A percentile compares a stretch with the other conserved stretches of the same genome.
Evolutionary conservation across 495 filamentous ascomycete genomes (phyloP).

Genomic region (Pseudoneurospora amorphoporcata): DNA sequence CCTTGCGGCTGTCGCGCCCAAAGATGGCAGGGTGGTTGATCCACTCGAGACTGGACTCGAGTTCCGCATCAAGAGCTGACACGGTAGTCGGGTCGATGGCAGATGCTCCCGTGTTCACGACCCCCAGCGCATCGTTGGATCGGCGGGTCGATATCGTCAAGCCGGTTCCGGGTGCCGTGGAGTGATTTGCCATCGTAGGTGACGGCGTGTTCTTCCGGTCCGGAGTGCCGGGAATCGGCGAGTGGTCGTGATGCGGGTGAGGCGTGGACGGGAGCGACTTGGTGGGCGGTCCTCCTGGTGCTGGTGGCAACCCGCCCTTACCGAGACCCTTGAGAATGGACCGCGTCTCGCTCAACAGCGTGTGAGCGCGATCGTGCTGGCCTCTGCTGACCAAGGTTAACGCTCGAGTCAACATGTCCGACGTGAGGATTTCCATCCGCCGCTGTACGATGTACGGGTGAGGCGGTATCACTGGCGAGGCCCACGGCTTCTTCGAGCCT

Average conservation of each 20-base stretch:
- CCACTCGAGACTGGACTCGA: constrained; percentile 95
- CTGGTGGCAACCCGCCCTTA: constrained; percentile 67
- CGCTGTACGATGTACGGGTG: constrained; percentile 94
- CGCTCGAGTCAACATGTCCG: constrained; percentile 93
- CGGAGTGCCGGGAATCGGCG: constrained; percentile 33
- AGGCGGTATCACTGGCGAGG: constrained; percentile 82
- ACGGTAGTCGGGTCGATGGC: constrained; percentile 73
- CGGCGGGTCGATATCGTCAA: constrained; percentile 7
- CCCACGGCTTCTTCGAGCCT: constrained; percentile 50
- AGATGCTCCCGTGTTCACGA: constrained; percentile 45
- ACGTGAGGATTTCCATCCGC: constrained; percentile 95
- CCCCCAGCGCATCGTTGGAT: constrained; percentile 34
- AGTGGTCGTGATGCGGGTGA: constrained; percentile 34
- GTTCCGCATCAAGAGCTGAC: constrained; percentile 77
- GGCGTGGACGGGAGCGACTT: constrained; percentile 40
- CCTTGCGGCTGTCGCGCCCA: constrained; percentile 87
- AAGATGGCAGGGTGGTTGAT: constrained; percentile 97
- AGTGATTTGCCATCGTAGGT: constrained; percentile 38
- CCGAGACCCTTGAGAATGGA: constrained; percentile 93
- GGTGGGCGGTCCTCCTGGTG: constrained; percentile 10
- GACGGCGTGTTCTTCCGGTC: constrained; percentile 40
- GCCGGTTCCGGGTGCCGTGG: constrained; percentile 21
- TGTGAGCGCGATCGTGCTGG: constrained; percentile 87
- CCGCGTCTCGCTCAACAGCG: constrained; percentile 82
- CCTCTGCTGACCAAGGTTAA: constrained; percentile 83